Evolutionary conservation across 345 rosid species (phyloP).

Genomic region (Carallia pectinifolia): DNA sequence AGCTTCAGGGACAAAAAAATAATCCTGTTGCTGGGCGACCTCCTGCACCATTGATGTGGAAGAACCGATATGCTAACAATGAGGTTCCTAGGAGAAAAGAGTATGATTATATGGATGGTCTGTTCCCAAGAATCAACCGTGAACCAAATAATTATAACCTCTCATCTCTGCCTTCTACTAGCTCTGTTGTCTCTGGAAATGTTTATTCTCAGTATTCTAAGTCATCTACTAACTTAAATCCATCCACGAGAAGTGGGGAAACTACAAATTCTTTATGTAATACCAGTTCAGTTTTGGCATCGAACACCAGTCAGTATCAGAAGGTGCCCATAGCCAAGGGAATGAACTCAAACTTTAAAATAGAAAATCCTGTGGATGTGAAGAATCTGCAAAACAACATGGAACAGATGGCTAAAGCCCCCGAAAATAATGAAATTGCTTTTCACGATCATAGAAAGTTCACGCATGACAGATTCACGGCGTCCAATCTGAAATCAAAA

Average conservation of each 20-base stretch:
- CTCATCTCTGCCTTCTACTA: slow-evolving; percentile 51
- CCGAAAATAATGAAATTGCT: slow-evolving; percentile 44
- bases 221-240: slow-evolving; percentile 38
- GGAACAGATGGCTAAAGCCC: slow-evolving; percentile 26
- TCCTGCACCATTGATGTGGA: slow-evolving; percentile 81
- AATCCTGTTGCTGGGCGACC: slow-evolving; percentile 58
- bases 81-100: slow-evolving; percentile 82
- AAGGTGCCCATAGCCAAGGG: slow-evolving; percentile 35
- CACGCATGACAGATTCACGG: slow-evolving; percentile 54
- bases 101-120: slow-evolving; percentile 60
- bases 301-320: slow-evolving; percentile 39
- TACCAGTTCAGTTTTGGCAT: slow-evolving; percentile 37
- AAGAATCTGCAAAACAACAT: slow-evolving; percentile 37
- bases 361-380: slow-evolving; percentile 35
- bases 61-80: slow-evolving; percentile 70
- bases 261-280: slow-evolving; percentile 34
- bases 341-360: slow-evolving; percentile 29
- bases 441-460: slow-evolving; percentile 47
- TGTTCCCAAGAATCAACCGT: slow-evolving; percentile 63
- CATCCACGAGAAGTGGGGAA: slow-evolving; percentile 38
- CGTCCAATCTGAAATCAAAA: slow-evolving; percentile 47
- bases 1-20: slow-evolving; percentile 54
- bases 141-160: slow-evolving; percentile 60
- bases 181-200: slow-evolving; percentile 43
- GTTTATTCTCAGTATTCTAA: slow-evolving; percentile 39